phyloP scores from a whole-genome alignment of 2,329 filamentous ascomycete species.

The Aspergillus floridensis region DNA sequence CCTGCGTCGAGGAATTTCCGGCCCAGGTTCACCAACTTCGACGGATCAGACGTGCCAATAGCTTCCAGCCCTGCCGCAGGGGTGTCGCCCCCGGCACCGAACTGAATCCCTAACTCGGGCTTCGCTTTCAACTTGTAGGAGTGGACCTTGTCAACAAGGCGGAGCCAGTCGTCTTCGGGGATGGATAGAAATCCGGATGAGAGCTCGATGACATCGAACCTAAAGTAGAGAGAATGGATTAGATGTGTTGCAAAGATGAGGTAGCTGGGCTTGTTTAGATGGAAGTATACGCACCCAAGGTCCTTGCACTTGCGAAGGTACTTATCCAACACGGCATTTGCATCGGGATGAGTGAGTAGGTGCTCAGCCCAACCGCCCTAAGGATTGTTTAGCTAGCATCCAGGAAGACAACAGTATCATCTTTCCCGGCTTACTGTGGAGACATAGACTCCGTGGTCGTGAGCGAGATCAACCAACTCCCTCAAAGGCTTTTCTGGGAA shows the following conservation, averaged over 20 bases:
- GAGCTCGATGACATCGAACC: slow-evolving; percentile 56
- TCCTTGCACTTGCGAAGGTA: slow-evolving; percentile 55
- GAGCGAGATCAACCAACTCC: slow-evolving; percentile 51
- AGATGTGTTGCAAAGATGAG: not conserved
- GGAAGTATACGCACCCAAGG: slow-evolving; percentile 37
- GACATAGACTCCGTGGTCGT: slow-evolving; percentile 51
- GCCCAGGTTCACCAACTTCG: slow-evolving; percentile 50
- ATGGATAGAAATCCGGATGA: slow-evolving; percentile 55
- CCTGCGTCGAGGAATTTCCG: slow-evolving; percentile 52
- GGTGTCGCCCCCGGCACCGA: slow-evolving; percentile 57
- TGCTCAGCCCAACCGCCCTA: slow-evolving; percentile 57
- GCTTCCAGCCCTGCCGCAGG: slow-evolving; percentile 46
- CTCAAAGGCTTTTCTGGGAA: slow-evolving; percentile 48
- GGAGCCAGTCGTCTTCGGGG: slow-evolving; percentile 54
- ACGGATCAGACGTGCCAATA: slow-evolving; percentile 51
- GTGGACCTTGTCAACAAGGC: slow-evolving; percentile 50
- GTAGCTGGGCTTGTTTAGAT: not conserved
- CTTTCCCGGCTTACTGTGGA: slow-evolving; percentile 42
- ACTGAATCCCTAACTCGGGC: slow-evolving; percentile 57
- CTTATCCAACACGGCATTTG: slow-evolving; percentile 47
- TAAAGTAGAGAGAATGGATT: slow-evolving; percentile 13
- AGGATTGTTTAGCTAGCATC: not conserved
- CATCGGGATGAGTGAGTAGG: slow-evolving; percentile 50
- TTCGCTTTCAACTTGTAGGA: slow-evolving; percentile 51
- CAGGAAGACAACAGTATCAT: not conserved